Base-by-base conservation (phyloP, 176 grass and related monocot genomes). In the Zea luxurians region DNA sequence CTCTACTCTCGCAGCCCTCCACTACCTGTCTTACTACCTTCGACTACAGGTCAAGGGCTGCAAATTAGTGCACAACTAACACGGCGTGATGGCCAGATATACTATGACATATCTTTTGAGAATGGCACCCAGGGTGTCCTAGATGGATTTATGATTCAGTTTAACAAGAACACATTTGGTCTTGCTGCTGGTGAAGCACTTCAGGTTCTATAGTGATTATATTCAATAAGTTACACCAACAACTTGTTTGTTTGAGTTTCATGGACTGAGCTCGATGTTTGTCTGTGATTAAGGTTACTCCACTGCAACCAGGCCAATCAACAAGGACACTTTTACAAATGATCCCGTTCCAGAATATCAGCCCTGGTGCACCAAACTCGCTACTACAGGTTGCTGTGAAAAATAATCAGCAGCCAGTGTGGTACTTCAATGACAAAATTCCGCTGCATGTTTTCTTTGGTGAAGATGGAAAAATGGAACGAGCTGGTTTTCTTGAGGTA, bases 61-160 rank as follows among this genome's bases (percentile, higher is more conserved):
- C 96, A 99, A 75, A 99, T 99, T 81, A 93, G 92, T 15, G 96
- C 90, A 85, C 96, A 95, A 83, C 73, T 99, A 52, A 80, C 78
- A 10, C 86, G 83, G 9, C 86, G 75, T 3, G 92, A 99, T 68
- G 92, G 92, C 49, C 96, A 95, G 77, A 95, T 99, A 89, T 99
- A 86, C 69, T 99, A 99, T 54, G 83, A 82, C 61, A 75, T 99
- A 71, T 84, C 85, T 66, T 93, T 99, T 79, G 96, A 99, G 75
- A 99, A 99, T 68, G 83, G 82, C 61, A 85, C 92, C 34, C 88
- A 93, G 77, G 36, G 71, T 66, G 71, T 80, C n/a, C 77, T 95
- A 52, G 96, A 99, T 91, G 96, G 96, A 77, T 99, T 99, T 83
- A 99, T 99, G 96, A 99, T 99, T 64, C 96, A 99, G 82, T 99